Evolutionary conservation across 2,329 filamentous ascomycete species (phyloP).

Genomic region (Nigrospora osmanthi): DNA sequence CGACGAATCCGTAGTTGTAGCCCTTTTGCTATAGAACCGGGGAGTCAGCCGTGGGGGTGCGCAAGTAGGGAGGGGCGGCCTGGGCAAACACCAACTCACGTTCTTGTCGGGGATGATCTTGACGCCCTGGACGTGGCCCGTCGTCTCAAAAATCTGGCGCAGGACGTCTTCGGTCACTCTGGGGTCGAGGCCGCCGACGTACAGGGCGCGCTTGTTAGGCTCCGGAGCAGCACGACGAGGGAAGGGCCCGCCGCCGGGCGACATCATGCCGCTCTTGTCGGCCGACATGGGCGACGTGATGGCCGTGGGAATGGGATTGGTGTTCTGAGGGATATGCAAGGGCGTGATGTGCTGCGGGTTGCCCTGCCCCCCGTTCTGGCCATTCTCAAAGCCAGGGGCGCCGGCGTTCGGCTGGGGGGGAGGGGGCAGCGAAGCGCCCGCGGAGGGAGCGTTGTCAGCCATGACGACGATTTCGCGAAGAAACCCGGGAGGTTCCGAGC

Average conservation of each 20-base stretch:
- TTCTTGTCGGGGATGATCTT: conserved; percentile 99
- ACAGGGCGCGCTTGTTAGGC: conserved; percentile 96
- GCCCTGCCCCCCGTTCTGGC: conserved; percentile 61
- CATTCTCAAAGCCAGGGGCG: conserved; percentile 70
- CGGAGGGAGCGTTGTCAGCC: conserved; percentile 66
- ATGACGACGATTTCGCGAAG: conserved; percentile 36
- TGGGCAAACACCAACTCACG: conserved; percentile 48
- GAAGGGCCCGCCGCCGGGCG: conserved; percentile 76
- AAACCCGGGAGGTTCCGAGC: too few species aligned
- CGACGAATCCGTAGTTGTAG: conserved; percentile 97
- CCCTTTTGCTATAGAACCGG: conserved; percentile 66
- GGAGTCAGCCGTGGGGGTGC: conserved; percentile 17
- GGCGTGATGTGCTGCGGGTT: conserved; percentile 78
- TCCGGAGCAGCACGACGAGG: conserved; percentile 88
- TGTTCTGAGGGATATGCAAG: conserved; percentile 92
- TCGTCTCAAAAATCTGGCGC: conserved; percentile 97
- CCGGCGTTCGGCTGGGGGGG: conserved; percentile 61
- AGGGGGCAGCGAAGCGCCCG: conserved; percentile 59
- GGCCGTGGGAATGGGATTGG: conserved; percentile 86
- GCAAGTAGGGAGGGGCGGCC: background rate
- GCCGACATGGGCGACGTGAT: conserved; percentile 81
- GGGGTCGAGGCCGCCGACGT: conserved; percentile 90
- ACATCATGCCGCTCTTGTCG: conserved; percentile 58
- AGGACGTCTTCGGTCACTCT: conserved; percentile 93
- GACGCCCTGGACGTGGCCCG: conserved; percentile 94